Base-by-base conservation (phyloP, 2,329 filamentous ascomycete species). In the Alternaria sp. region DNA sequence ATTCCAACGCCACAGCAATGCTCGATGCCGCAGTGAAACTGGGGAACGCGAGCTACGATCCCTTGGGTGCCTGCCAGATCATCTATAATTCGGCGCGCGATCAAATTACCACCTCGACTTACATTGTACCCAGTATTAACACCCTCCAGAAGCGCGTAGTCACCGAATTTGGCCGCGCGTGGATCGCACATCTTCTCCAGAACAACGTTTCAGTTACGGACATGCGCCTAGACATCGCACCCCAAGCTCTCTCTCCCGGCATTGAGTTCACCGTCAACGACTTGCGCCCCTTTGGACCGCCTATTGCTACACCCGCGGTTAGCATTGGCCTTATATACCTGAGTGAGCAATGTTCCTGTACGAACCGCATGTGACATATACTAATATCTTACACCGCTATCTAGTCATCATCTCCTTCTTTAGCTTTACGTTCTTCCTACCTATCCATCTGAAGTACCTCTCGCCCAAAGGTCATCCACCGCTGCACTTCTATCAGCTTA, bases 381-480 rank as follows among this genome's bases (percentile, higher is more conserved):
- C 44, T 51, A 19, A 51, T 26, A 21, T 21, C 11, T 15, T 19
- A 21, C 26, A 19, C 17, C 47, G 12, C 28, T 15, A 90, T 74
- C 78, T 90, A 3, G 90, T 91, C 72, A 89, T 91, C 72, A 81
- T 90, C 49, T 86, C 87, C 0, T 90, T 90, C 79, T 90, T 90
- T 81, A 87, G 84, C 30, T 90, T 88, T 74, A 82, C 85, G 0
- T 90, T 90, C 79, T 87, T 90, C 70, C 79, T 90, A 43, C 88
- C 88, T 0, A 86, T 89, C 19, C 88, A 90, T 71, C 83, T 83
- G 65, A 85, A 86, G 70, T 88, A 89, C 71, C 81, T 89, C 54
- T 80, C 81, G 4, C 83, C 85, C 0, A 82, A 84, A 58, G 83
- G 83, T 15, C 87, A 89, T 65, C 86, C 86, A 4, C 86, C 87